phyloP scores from a whole-genome alignment of 495 filamentous ascomycete species.

The Aspergillus conjunctus region DNA sequence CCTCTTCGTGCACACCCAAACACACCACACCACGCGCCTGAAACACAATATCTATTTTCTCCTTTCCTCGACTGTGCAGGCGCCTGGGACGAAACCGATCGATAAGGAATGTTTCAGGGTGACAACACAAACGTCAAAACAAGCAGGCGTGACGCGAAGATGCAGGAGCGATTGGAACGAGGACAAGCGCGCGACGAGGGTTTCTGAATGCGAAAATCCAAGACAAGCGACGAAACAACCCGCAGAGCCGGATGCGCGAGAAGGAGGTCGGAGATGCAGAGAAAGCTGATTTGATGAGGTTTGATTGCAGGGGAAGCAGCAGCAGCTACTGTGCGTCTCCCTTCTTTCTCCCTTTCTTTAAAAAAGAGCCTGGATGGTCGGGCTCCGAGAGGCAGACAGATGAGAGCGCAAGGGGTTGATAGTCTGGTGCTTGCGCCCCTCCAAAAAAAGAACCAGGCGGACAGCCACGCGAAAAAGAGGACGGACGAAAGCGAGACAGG shows the following conservation, averaged over 20 bases:
- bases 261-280: constrained; percentile 19
- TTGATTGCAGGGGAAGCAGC: constrained; percentile 29
- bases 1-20: constrained; percentile 21
- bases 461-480: constrained; percentile 29
- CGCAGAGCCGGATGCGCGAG: constrained; percentile 21
- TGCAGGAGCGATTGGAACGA: constrained; percentile 29
- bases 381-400: constrained; percentile 16
- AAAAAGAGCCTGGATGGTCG: constrained; percentile 21
- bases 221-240: constrained; percentile 21
- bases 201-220: constrained; percentile 24
- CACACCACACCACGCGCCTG: constrained; percentile 27
- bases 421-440: constrained; percentile 12
- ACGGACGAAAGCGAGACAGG: constrained; percentile 12
- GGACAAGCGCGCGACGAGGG: constrained; percentile 30
- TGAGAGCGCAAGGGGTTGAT: constrained; percentile 28
- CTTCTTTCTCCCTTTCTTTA: constrained; percentile 34
- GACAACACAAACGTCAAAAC: constrained; percentile 28
- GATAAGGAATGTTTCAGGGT: constrained; percentile 31
- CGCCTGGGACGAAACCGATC: constrained; percentile 23
- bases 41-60: constrained; percentile 20
- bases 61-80: constrained; percentile 14
- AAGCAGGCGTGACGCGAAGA: constrained; percentile 32
- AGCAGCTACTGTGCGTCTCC: constrained; percentile 32
- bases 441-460: constrained; percentile 22
- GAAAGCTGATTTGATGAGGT: constrained; percentile 16